These are phyloP conservation scores for Ceratobasidium sp. DNA, from an alignment of 1,284 basidiomycete genomes.

Conservation along the genomic window DNA sequence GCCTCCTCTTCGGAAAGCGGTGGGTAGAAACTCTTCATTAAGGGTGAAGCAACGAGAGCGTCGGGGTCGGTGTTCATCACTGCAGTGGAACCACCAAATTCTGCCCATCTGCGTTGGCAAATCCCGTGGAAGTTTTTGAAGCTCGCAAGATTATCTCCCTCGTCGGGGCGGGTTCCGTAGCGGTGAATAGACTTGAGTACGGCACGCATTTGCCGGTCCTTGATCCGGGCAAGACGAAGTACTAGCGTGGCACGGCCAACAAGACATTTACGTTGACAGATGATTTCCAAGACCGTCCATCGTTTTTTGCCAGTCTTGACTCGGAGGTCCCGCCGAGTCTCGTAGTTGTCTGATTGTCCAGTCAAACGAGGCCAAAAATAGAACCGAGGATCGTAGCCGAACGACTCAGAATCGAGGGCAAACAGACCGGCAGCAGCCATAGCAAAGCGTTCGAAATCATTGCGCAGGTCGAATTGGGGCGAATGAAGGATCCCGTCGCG, in stretches of 20 bases:
- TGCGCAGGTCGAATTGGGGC: background rate
- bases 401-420: background rate
- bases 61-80: no score
- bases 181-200: slow-evolving; percentile 25
- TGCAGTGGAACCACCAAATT: background rate
- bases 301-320: slow-evolving; percentile 18
- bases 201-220: background rate
- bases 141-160: background rate
- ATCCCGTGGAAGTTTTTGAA: background rate
- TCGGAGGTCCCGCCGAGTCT: background rate
- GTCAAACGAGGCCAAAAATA: slow-evolving; percentile 26
- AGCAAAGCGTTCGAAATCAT: background rate
- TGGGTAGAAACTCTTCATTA: slow-evolving; percentile 13
- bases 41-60: background rate
- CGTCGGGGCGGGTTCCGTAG: background rate
- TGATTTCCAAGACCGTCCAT: slow-evolving; percentile 13
- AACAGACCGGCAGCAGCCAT: slow-evolving; percentile 15
- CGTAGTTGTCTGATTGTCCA: background rate
- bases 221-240: background rate
- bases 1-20: background rate
- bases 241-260: slow-evolving; percentile 26
- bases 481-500: no score
- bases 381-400: slow-evolving; percentile 21
- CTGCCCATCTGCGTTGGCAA: no score
- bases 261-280: slow-evolving; percentile 26